Evolutionary conservation across 108 stramenopile genomes (phyloP).

Genomic region (Cyclotella baltica): DNA sequence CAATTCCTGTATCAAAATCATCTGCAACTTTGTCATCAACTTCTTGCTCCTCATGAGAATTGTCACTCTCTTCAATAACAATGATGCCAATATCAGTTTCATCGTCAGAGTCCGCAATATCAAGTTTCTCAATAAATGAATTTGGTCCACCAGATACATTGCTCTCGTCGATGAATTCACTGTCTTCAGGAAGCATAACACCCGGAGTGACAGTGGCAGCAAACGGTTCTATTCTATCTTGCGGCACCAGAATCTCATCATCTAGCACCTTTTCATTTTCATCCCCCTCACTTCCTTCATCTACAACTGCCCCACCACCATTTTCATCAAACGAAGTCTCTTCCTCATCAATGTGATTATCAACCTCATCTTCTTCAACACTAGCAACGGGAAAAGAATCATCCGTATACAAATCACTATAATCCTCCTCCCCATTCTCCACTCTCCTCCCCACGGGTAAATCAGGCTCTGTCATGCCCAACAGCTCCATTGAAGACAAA

Average conservation of each 20-base stretch:
- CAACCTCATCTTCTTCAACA: conserved; percentile 12
- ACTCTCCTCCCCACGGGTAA: conserved; percentile 2
- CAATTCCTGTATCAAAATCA: background rate
- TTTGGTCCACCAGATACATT: background rate
- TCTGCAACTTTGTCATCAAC: background rate
- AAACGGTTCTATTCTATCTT: background rate
- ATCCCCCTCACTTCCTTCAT: background rate
- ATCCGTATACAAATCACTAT: conserved; percentile 31
- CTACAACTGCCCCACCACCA: too few species aligned
- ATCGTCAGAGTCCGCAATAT: background rate
- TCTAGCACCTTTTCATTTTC: conserved; percentile 5
- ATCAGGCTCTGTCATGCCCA: conserved; percentile 22
- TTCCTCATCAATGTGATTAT: background rate
- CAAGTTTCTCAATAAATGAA: background rate
- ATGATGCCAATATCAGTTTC: background rate
- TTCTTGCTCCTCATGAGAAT: background rate
- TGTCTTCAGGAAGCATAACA: conserved; percentile 18
- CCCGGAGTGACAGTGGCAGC: background rate
- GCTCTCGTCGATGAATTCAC: conserved; percentile 11
- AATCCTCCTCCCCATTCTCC: conserved; percentile 19
- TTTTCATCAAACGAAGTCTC: background rate
- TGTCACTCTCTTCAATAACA: background rate
- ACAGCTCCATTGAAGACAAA: conserved; percentile 5
- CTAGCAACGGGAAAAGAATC: background rate
- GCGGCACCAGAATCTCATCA: background rate